Base-by-base conservation (phyloP, 176 grass and related monocot genomes). In the Rhynchospora pubera region DNA sequence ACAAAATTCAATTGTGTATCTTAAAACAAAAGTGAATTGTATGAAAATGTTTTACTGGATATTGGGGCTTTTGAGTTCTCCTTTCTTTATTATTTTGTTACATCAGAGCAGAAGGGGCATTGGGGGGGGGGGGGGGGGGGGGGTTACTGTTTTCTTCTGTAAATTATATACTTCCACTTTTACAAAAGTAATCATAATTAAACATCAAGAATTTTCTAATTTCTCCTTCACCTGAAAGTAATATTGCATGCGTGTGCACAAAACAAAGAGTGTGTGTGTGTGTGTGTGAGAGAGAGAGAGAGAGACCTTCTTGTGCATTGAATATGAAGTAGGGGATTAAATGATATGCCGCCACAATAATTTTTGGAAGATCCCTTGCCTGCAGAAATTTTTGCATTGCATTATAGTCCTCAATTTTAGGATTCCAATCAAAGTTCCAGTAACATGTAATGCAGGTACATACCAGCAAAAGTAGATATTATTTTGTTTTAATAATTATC, bases 301-400 rank as follows among this genome's bases (percentile, higher is more conserved):
- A 58, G 30, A 11, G 24, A 90, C 97, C 93, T 99, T 96, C 97
- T 86, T 90, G 84, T 58, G 91, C 79, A 90, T 87, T 87, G 63
- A 99, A 99, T 88, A 99, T 93, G 87, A 99, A 99, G 84, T 93
- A 99, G 10, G 96, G 96, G 81, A 99, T 93, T 48, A 99, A 65
- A 85, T 57, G 87, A 85, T 97, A 97, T 44, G 46, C 96, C 57
- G 86, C 82, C 64, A 95, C 82, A 52, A 99, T 56, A 71, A 68
- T 45, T 82, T 90, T 99, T 46, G 96, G 92, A 63, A 99, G 92
- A 78, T 99, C 96, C 80, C 92, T 91, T 64, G 92, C 89, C 96
- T 99, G 90, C 8, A 18, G 26, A 64, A 89, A 79, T n/a, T 51
- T 14, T 32, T 15, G 18, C 52, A 24, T 75, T 75, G 22, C 45